Percentiles rank a stretch among this genome's conserved stretches.
phyloP scores from a whole-genome alignment of 2,329 filamentous ascomycete genomes.

The Ophiobolus disseminans region DNA sequence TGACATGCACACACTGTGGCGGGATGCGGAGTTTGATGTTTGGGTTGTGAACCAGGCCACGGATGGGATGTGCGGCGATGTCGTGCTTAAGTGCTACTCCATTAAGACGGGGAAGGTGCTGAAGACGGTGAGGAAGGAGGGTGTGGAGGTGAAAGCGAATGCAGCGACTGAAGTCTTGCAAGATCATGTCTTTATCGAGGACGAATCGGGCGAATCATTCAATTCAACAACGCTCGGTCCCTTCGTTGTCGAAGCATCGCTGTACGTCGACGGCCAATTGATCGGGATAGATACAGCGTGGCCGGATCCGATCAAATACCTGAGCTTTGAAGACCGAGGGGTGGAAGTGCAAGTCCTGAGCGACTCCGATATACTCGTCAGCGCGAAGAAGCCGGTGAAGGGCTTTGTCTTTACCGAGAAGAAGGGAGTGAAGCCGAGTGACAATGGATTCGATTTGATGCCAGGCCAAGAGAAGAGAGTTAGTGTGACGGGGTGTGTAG shows the following conservation, averaged over 20 bases:
- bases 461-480: constrained; percentile 26
- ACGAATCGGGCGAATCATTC: neutral
- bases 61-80: constrained; percentile 52
- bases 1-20: constrained; percentile 28
- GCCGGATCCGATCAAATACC: constrained; percentile 67
- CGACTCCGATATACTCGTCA: constrained; percentile 52
- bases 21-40: constrained; percentile 55
- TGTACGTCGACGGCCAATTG: constrained; percentile 58
- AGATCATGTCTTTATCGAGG: constrained; percentile 34
- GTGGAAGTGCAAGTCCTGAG: constrained; percentile 48
- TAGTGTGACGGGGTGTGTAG: constrained; percentile 10
- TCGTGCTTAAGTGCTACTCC: constrained; percentile 61
- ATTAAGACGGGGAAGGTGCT: constrained; percentile 61
- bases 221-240: constrained; percentile 59
- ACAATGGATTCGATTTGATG: constrained; percentile 33
- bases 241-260: constrained; percentile 59
- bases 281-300: constrained; percentile 64
- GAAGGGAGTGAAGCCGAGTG: constrained; percentile 24
- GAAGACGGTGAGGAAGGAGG: constrained; percentile 51
- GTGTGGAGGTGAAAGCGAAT: constrained; percentile 58
- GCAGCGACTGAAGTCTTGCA: constrained; percentile 60
- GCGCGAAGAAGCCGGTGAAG: constrained; percentile 60
- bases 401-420: constrained; percentile 59
- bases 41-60: constrained; percentile 62
- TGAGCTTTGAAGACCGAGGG: constrained; percentile 59